Conservation (phyloP, 2,329 filamentous ascomycete genomes). For the Colletotrichum agaves region DNA sequence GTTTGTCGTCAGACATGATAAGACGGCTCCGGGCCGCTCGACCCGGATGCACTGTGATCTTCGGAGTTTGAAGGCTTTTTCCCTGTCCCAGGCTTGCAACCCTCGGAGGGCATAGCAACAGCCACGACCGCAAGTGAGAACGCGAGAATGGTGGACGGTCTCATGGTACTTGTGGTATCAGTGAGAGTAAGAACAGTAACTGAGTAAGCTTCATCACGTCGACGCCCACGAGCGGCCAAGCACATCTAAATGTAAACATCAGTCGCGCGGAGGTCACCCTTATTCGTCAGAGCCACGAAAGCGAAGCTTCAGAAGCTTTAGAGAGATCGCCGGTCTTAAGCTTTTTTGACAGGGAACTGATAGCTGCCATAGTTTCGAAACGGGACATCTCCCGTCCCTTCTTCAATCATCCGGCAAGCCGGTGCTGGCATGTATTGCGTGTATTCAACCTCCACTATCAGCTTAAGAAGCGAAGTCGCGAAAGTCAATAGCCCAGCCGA, state of each 20-base stretch:
- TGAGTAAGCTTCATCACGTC: background rate
- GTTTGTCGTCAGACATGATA: too few relatives aligned
- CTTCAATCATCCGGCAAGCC: background rate
- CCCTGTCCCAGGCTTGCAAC: background rate
- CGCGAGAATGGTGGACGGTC: background rate
- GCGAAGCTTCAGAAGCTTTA: constrained; percentile 1
- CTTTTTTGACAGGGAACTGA: background rate
- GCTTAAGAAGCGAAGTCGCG: too few relatives aligned
- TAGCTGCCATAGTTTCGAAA: background rate
- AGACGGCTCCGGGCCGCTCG: too few relatives aligned
- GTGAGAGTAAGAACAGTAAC: background rate
- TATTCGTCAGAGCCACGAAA: background rate
- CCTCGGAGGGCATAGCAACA: background rate
- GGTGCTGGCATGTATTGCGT: background rate
- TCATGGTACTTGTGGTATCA: background rate
- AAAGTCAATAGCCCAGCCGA: too few relatives aligned
- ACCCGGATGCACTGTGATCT: too few relatives aligned
- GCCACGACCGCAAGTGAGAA: background rate
- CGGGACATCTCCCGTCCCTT: background rate
- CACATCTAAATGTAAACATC: background rate
- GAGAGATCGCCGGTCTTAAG: background rate
- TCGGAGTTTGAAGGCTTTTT: too few relatives aligned
- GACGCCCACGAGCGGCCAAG: background rate
- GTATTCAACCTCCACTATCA: too few relatives aligned
- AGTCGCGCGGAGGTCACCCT: background rate